phyloP scores from a whole-genome alignment of 352 stramenopile genomes.

The Hyaloperonospora brassicae region DNA sequence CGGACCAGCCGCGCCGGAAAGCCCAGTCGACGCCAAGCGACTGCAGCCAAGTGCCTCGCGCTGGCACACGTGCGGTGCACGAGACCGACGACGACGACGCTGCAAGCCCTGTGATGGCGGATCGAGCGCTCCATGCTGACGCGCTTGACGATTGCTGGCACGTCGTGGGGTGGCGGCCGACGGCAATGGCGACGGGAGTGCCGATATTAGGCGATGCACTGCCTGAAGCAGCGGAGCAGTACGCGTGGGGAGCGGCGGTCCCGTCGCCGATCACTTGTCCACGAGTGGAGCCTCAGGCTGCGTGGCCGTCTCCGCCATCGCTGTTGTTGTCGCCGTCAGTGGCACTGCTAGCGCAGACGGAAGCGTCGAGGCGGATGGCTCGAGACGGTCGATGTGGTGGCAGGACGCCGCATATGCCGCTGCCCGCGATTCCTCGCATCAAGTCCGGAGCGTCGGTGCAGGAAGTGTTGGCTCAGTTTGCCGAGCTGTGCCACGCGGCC shows the following conservation, averaged over 20 bases:
- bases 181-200: slow-evolving; percentile 10
- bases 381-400: slow-evolving; percentile 14
- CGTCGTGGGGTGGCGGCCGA: slow-evolving; percentile 9
- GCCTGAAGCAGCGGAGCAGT: slow-evolving; percentile 28
- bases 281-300: background rate
- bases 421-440: slow-evolving; percentile 24
- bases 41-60: background rate
- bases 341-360: too few species aligned
- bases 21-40: slow-evolving; percentile 7
- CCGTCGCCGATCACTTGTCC: slow-evolving; percentile 15
- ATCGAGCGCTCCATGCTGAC: slow-evolving; percentile 10
- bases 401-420: slow-evolving; percentile 15
- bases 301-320: slow-evolving; percentile 23
- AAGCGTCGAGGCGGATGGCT: background rate
- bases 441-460: slow-evolving; percentile 21
- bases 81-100: too few species aligned
- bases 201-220: slow-evolving; percentile 10
- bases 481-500: slow-evolving; percentile 29
- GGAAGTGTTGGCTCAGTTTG: slow-evolving; percentile 28
- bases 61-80: too few species aligned
- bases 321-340: slow-evolving; percentile 12
- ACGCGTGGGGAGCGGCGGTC: slow-evolving; percentile 24
- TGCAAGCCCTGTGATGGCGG: too few species aligned
- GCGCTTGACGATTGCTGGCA: slow-evolving; percentile 14
- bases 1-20: slow-evolving; percentile 2